Conservation (phyloP, 2,329 filamentous ascomycete genomes). For the Aureobasidium subglaciale region DNA sequence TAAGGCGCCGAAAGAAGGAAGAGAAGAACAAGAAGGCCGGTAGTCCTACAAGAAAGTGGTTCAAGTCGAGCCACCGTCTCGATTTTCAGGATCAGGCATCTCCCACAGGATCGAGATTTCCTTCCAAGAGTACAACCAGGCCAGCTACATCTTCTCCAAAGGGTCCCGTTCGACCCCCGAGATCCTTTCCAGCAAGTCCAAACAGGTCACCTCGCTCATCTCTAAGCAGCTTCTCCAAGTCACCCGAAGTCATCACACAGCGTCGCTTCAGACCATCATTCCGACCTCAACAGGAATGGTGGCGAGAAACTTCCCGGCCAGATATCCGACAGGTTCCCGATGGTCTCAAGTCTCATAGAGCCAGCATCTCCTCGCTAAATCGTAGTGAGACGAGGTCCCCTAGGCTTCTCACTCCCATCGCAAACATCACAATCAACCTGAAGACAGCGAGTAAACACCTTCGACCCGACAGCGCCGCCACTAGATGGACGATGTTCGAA, state of each 20-base stretch:
- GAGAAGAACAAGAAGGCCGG: conserved; percentile 3
- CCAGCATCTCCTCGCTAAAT: neutral
- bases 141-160: neutral
- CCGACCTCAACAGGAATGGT: conserved; percentile 3
- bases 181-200: conserved; percentile 4
- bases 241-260: neutral
- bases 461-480: conserved; percentile 19
- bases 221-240: neutral
- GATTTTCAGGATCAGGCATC: conserved; percentile 29
- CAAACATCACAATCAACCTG: conserved; percentile 14
- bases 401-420: conserved; percentile 3
- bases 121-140: conserved; percentile 13
- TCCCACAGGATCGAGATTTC: conserved; percentile 21
- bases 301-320: conserved; percentile 15
- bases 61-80: conserved; percentile 22
- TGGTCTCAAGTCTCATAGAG: conserved; percentile 5
- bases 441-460: neutral
- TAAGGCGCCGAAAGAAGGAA: conserved; percentile 10
- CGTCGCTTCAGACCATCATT: neutral
- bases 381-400: neutral
- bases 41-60: neutral
- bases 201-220: neutral
- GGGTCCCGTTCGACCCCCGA: conserved; percentile 13
- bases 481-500: conserved; percentile 28
- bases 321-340: conserved; percentile 16